A percentile compares a stretch with the other conserved stretches of the same genome.
Conservation (phyloP, 306 rosid species). For the Cyclanthera cordifolia region DNA sequence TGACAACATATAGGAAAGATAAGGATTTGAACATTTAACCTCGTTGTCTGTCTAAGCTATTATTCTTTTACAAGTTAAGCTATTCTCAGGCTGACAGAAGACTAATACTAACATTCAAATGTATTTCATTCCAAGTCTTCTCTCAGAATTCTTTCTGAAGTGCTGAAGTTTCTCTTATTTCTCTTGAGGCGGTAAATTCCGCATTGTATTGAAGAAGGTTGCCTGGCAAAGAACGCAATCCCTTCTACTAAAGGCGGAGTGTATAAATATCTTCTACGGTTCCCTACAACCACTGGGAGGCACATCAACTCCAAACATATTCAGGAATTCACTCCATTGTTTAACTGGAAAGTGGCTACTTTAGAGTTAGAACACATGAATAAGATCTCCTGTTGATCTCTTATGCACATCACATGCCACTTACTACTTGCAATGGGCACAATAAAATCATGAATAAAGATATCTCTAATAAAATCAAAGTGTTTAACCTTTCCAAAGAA, state of each 20-base stretch:
- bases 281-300: neutral
- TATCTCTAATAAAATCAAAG: neutral
- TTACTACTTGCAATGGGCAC: neutral
- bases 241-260: neutral
- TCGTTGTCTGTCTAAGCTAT: no score
- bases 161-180: neutral
- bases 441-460: neutral
- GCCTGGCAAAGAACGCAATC: neutral
- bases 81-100: no score
- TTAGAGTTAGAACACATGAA: neutral
- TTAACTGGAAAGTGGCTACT: neutral
- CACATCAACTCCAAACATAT: neutral
- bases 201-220: neutral
- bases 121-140: neutral
- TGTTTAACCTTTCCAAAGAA: neutral
- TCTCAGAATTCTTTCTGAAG: neutral
- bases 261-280: neutral
- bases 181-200: neutral
- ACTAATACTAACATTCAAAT: neutral
- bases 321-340: neutral
- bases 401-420: neutral
- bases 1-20: no score
- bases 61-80: no score
- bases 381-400: neutral
- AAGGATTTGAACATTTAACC: no score